A percentile compares a stretch with the other conserved stretches of the same genome.
Conservation (phyloP, 768 basidiomycete genomes). For the Gloeostereum incarnatum region DNA sequence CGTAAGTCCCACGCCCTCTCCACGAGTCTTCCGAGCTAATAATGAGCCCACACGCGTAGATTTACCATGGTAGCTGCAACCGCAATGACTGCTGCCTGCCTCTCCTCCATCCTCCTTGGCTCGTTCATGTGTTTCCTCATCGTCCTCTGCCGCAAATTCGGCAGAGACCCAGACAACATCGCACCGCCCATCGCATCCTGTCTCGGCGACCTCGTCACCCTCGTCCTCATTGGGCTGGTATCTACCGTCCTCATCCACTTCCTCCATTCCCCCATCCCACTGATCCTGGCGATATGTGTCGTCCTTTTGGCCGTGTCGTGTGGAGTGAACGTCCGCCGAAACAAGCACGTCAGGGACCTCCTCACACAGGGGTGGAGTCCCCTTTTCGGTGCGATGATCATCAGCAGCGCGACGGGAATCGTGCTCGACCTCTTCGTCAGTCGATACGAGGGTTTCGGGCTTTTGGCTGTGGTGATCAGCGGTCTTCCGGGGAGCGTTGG, state of each 20-base stretch:
- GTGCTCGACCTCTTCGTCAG: constrained; percentile 87
- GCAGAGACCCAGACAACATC: constrained; percentile 95
- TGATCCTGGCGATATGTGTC: constrained; percentile 41
- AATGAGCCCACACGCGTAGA: constrained; percentile 23
- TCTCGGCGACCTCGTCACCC: constrained; percentile 87
- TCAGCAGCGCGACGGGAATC: constrained; percentile 83
- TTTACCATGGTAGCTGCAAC: constrained; percentile 71
- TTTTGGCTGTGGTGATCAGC: constrained; percentile 82
- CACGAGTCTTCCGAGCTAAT: background rate
- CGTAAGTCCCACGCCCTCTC: constrained; percentile 19
- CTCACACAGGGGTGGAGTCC: constrained; percentile 86
- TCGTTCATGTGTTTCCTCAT: constrained; percentile 89
- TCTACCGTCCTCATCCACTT: constrained; percentile 62
- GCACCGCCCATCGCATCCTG: constrained; percentile 90
- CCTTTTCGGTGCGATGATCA: constrained; percentile 82
- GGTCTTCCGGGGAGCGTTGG: constrained; percentile 88
- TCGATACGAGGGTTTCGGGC: constrained; percentile 78
- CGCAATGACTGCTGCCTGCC: constrained; percentile 72
- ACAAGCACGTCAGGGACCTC: constrained; percentile 61
- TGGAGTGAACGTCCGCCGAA: constrained; percentile 48
- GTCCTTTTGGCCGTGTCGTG: constrained; percentile 39
- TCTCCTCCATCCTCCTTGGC: constrained; percentile 74
- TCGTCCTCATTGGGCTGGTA: constrained; percentile 71
- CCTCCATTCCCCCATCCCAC: constrained; percentile 57
- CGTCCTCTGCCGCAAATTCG: constrained; percentile 63